phyloP scores from a whole-genome alignment of 2,329 filamentous ascomycete species.

The Cordyceps tenuipes region DNA sequence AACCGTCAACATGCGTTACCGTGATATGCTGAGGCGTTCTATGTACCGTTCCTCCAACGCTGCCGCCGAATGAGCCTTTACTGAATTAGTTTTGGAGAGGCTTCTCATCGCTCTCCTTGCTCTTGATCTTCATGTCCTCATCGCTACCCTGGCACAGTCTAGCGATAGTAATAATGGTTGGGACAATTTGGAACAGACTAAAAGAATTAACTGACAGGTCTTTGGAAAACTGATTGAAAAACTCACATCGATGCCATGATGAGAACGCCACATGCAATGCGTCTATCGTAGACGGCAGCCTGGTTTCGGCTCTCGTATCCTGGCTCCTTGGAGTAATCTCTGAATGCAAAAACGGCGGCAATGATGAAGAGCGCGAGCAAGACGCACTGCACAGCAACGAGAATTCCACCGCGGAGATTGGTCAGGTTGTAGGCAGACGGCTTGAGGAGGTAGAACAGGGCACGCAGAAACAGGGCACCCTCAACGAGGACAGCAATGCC shows the following conservation, averaged over 20 bases:
- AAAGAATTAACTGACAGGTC: not conserved
- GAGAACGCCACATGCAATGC: constrained; percentile 8
- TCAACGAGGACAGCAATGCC: constrained; percentile 4
- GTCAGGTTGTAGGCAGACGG: constrained; percentile 10
- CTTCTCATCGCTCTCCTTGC: constrained; percentile 8
- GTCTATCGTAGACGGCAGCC: constrained; percentile 6
- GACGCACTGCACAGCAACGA: not conserved
- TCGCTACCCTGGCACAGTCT: constrained; percentile 5
- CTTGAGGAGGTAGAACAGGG: constrained; percentile 8
- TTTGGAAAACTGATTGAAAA: too few species aligned
- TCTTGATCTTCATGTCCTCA: not conserved
- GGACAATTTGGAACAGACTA: constrained; percentile 8
- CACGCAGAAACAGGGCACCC: not conserved
- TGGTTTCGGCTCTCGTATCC: constrained; percentile 6
- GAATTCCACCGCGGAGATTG: constrained; percentile 2
- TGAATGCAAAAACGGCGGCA: constrained; percentile 7
- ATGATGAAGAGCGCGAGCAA: constrained; percentile 8
- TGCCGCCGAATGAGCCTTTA: not conserved
- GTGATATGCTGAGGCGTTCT: not conserved
- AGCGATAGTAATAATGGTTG: constrained; percentile 7
- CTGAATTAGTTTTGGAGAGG: not conserved
- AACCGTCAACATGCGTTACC: not conserved
- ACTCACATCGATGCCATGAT: constrained; percentile 11
- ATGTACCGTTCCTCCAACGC: constrained; percentile 2
- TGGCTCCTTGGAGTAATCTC: constrained; percentile 9